These are phyloP conservation scores for Saccharomycopsis capsularis DNA, from an alignment of 805 yeast genomes.

Conservation along the genomic window DNA sequence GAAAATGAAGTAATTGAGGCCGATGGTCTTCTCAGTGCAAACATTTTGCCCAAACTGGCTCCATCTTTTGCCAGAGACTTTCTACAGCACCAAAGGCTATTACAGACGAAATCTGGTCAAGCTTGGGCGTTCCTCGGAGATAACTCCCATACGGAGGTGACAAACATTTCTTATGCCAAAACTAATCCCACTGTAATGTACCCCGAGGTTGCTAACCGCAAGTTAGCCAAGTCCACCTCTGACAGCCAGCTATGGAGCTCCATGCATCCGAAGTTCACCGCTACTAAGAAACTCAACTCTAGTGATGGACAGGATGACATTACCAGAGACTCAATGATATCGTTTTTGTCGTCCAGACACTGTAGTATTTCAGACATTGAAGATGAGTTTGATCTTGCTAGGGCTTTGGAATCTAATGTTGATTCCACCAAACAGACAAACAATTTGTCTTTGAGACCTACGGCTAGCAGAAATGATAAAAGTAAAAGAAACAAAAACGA, in stretches of 20 bases:
- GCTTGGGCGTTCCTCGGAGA: neutral
- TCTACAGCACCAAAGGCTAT: no score
- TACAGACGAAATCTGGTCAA: neutral
- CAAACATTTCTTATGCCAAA: no score
- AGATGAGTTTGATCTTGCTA: neutral
- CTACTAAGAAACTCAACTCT: no score
- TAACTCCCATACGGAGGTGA: neutral
- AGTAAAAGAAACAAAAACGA: neutral
- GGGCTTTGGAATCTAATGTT: neutral
- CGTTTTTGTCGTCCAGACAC: neutral
- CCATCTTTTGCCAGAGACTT: no score
- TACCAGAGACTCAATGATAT: neutral
- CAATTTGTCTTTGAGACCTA: no score
- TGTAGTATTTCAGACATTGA: neutral
- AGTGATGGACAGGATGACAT: neutral
- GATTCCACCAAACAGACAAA: no score
- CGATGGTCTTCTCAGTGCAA: neutral
- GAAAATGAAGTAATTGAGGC: neutral
- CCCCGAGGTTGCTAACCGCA: neutral
- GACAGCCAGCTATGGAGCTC: neutral
- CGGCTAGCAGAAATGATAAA: neutral
- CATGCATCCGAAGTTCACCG: no score
- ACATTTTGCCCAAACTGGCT: no score
- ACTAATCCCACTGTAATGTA: neutral
- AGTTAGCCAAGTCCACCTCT: neutral